Base-by-base conservation (phyloP, 371 early-diverging fungal genomes). In the Homolaphlyctis polyrhiza region DNA sequence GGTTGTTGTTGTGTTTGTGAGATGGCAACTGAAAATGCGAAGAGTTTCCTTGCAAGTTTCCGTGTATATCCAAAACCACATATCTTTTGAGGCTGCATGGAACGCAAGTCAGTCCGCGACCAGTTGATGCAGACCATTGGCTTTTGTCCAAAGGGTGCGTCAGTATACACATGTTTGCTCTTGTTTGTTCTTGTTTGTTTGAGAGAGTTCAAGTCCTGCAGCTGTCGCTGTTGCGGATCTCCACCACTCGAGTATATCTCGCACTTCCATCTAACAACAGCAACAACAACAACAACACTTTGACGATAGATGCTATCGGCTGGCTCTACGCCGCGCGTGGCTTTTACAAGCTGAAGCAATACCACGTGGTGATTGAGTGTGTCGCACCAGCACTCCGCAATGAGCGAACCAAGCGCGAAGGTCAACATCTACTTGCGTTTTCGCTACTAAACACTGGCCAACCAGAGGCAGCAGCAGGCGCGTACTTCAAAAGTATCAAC, bases 251-350 rank as follows among this genome's bases (percentile, higher is more conserved):
- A 8, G 39, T 18, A 39, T 39, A 23, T 14, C 48, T 29, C 61
- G 21, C 32, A 2, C 25, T 13, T 5, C 21, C 51, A 8, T 1
- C 21, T 45, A 36, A 14, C 28, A 55, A 35, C 23, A n/a, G 28
- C 0, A 8, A 2, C 61, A 13, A 8, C 25, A 3, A 25, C 29
- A 48, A 25, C 47, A 39, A 25, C 47, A 2, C 36, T 2, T 28
- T 13, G 11, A 16, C n/a, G n/a, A n/a, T 35, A 83, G 83, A 83
- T 63, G 78, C 81, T 21, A 66, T 83, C 47, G 81, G 81, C 32
- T 83, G 83, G 83, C 74, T 83, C 23, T 83, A 83, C 55, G 81
- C 80, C 16, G 83, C 83, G 1, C 73, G 83, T n/a, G 83, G 83
- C 18, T 83, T 72, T 71, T 83, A 83, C 76, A 83, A 83, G 61